Evolutionary conservation across 2,329 filamentous ascomycete species (phyloP), one percentile per base, ranked within the genome.

Genomic region (Aspergillus phoenicis): DNA sequence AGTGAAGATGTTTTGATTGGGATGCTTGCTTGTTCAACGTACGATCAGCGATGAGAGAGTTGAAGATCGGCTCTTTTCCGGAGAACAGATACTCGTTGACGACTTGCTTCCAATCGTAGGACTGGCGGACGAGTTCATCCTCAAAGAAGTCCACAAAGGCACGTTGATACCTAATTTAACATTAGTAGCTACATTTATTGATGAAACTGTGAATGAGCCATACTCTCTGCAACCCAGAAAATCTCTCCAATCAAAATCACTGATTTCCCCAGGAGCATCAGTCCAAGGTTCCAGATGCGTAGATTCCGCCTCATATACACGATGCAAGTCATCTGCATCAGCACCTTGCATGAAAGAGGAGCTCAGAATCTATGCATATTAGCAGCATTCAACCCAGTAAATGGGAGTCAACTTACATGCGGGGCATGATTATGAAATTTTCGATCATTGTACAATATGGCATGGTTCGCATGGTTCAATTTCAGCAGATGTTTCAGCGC

Each of bases 121-220:
- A 83, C 69, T 88, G 85, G 17, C 81, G 80, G 3, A 91, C 93
- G 30, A 98, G 81, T 70, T 92, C 87, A 74, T 99, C 95, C 75
- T 99, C 95, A 72, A 96, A 98, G 74, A 95, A 98, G 74, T 99
- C 93, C 59, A 99, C 82, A 72, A 89, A 99, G 0, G 93, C 94
- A 62, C 94, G 86, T 77, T 99, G 92, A 72, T 96, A 97, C 64
- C 82, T 86, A 69, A 30, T 24, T 24, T 17, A 47, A 13, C 5
- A 7, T 30, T 47, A 5, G 51, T 10, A 41, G 17, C n/a, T 39
- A 13, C 8, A 28, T 48, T 5, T 15, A 17, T 38, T 20, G 1
- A 4, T 8, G 10, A 15, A 39, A 5, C 2, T 33, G 15, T 24
- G 30, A 47, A 33, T 61, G 38, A 63, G 45, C 45, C 81, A 57